Evolutionary conservation across 164 flowering plant genomes (phyloP).

Genomic region (Vitis rupestris): DNA sequence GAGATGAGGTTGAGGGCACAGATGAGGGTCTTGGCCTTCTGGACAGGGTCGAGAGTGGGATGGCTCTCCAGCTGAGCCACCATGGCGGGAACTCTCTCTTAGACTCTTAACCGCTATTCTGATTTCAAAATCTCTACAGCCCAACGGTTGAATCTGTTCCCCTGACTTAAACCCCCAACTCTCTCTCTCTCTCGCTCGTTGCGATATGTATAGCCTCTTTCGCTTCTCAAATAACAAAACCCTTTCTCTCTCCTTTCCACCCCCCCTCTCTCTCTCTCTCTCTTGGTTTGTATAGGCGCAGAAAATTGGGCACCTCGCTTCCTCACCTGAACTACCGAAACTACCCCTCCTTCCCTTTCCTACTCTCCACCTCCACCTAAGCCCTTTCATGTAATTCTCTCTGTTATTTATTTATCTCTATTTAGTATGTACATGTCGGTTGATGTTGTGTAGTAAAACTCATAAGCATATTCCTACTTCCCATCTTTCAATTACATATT

Average conservation of each 20-base stretch:
- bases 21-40: conserved; percentile 66
- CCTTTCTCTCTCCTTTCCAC: not conserved
- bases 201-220: not conserved
- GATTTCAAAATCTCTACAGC: too few species aligned
- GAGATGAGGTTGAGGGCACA: conserved; percentile 84
- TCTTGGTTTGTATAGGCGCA: not conserved
- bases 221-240: not conserved
- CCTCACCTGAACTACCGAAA: too few species aligned
- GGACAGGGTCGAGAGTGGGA: conserved; percentile 31
- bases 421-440: too few species aligned
- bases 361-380: too few species aligned
- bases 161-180: not conserved
- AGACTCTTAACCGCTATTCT: not conserved
- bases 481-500: too few species aligned
- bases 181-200: not conserved
- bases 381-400: too few species aligned
- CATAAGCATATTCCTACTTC: too few species aligned
- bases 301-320: not conserved
- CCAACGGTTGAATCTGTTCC: conserved; percentile 6
- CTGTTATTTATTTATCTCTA: too few species aligned
- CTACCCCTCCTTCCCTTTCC: too few species aligned
- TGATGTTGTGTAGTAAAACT: too few species aligned
- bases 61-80: conserved; percentile 26
- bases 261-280: not conserved
- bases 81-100: conserved; percentile 31